Evolutionary conservation across 257 asterid genomes (phyloP).

Genomic region (Coffea canephora): DNA sequence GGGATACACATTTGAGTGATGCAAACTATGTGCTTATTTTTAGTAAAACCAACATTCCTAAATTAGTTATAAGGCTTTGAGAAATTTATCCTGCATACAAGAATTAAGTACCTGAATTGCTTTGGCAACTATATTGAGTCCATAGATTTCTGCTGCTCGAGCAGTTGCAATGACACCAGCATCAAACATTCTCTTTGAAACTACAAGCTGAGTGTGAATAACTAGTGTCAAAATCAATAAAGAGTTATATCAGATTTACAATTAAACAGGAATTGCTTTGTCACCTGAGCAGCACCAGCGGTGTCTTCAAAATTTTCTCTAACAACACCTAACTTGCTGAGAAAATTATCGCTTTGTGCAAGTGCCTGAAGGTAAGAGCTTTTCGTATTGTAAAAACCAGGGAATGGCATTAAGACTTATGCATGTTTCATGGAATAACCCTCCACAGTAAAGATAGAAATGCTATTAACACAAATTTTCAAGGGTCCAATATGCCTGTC

Average conservation of each 20-base stretch:
- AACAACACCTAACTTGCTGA: conserved; percentile 24
- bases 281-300: conserved; percentile 29
- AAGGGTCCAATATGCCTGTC: neutral
- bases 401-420: neutral
- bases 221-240: neutral
- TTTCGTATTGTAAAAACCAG: neutral
- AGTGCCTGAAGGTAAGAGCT: conserved; percentile 25
- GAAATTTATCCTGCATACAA: neutral
- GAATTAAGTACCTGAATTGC: conserved; percentile 21
- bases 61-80: neutral
- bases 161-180: conserved; percentile 31
- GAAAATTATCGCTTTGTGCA: conserved; percentile 17
- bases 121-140: conserved; percentile 27
- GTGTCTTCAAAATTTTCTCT: conserved; percentile 23
- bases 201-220: conserved; percentile 18
- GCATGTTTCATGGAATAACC: neutral
- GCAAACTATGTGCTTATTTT: no score
- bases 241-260: neutral
- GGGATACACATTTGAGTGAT: no score
- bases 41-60: neutral
- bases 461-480: neutral
- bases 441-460: neutral
- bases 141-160: conserved; percentile 35
- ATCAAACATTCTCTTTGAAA: conserved; percentile 23
- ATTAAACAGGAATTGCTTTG: neutral